Evolutionary conservation across 768 basidiomycete species (phyloP).

Genomic region (Phylloporus sp.): DNA sequence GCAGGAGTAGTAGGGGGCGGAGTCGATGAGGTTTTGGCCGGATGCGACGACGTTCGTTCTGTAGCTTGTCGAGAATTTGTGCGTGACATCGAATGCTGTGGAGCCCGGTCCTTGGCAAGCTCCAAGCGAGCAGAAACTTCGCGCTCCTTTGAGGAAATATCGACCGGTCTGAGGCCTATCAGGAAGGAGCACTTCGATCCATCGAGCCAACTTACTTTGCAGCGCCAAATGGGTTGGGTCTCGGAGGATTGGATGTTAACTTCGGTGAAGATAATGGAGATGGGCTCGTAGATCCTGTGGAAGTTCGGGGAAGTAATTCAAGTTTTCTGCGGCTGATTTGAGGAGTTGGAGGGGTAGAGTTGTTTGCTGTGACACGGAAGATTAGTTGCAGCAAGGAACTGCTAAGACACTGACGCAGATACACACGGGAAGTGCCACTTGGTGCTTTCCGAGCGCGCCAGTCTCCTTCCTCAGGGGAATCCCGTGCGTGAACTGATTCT

Average conservation of each 20-base stretch:
- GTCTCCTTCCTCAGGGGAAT: conserved; percentile 57
- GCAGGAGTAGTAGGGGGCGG: conserved; percentile 11
- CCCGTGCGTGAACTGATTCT: conserved; percentile 54
- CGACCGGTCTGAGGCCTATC: conserved; percentile 65
- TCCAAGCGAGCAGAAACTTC: conserved; percentile 67
- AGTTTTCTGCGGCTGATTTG: conserved; percentile 76
- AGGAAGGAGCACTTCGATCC: conserved; percentile 1
- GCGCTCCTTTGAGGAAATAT: conserved; percentile 72
- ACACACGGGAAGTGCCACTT: conserved; percentile 62
- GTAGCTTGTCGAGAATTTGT: conserved; percentile 46
- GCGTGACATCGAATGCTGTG: conserved; percentile 42
- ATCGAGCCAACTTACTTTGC: conserved; percentile 56
- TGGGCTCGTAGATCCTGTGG: conserved; percentile 58
- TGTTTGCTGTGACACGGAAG: conserved; percentile 44
- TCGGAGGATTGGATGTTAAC: conserved; percentile 47
- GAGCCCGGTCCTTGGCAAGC: conserved; percentile 32
- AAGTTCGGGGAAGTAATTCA: conserved; percentile 80
- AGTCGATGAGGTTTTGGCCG: conserved; percentile 32
- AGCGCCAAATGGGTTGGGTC: conserved; percentile 81
- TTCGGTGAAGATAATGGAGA: conserved; percentile 81
- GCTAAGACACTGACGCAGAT: conserved; percentile 19
- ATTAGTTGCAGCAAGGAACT: conserved; percentile 11
- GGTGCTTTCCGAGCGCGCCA: conserved; percentile 60
- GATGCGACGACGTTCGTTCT: conserved; percentile 39
- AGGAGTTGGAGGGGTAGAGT: conserved; percentile 78